Evolutionary conservation across 2,329 filamentous ascomycete genomes (phyloP), one percentile per base, ranked within the genome.

Genomic region (Sphaerulina vaccinii): DNA sequence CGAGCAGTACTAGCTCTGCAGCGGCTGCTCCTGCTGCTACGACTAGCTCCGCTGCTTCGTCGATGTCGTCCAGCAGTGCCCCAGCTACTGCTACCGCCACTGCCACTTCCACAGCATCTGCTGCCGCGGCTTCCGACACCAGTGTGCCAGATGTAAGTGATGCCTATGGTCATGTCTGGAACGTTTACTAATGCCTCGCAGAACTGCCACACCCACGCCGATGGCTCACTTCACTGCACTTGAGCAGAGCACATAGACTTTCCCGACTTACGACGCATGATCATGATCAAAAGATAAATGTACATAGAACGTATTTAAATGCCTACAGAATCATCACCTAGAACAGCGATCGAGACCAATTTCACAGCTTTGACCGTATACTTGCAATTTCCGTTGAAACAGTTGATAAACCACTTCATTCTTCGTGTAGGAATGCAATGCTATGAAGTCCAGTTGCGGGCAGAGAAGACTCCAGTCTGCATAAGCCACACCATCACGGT

Each of bases 91-190:
- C 84, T 51, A 81, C 81, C 68, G 84, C 81, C 63, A 83, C 81
- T 65, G 96, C 27, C 7, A 33, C 49, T 23, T n/a, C 44, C 29
- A 95, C 84, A 51, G 81, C 81, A 68, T 84, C 81, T 65, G 96
- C 96, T 69, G 29, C 43, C 7, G 45, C 45, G 16, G 22, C 36
- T 21, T 6, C 36, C 16, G 23, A 48, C 15, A 40, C 45, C 13
- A 35, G 24, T 15, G 36, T 48, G 4, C 45, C 45, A 40, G 45
- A 27, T n/a, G 45, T 48, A 22, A 48, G 45, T 40, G 15, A 22
- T 9, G 21, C n/a, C n/a, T n/a, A n/a, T n/a, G n/a, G n/a, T n/a
- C n/a, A n/a, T n/a, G n/a, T n/a, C n/a, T n/a, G n/a, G n/a, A n/a
- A n/a, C n/a, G n/a, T n/a, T n/a, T n/a, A n/a, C n/a, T n/a, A n/a